A percentile compares a stretch with the other conserved stretches of the same genome.
Evolutionary conservation across 495 filamentous ascomycete genomes (phyloP).

Genomic region (Pyronema domesticum): DNA sequence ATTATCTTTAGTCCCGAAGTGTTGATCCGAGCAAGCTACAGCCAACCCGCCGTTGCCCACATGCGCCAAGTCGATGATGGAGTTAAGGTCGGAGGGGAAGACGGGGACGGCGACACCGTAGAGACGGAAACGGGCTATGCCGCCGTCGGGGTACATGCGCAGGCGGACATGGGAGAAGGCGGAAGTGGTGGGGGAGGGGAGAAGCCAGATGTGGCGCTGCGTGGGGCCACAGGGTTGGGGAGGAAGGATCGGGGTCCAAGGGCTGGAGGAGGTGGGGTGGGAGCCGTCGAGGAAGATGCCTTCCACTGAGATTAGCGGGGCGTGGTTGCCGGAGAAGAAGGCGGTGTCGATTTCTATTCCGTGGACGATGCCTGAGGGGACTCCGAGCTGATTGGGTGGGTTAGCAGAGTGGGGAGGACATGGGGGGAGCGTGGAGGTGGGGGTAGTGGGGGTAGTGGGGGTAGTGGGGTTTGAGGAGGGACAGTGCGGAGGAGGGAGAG

Average conservation of each 20-base stretch:
- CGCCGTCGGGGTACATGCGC: slow-evolving; percentile 85
- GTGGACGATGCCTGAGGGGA: slow-evolving; percentile 52
- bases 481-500: no score
- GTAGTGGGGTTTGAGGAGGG: no score
- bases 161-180: slow-evolving; percentile 72
- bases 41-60: slow-evolving; percentile 67
- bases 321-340: slow-evolving; percentile 77
- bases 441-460: no score
- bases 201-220: slow-evolving; percentile 60
- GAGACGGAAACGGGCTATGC: slow-evolving; percentile 72
- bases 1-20: slow-evolving; percentile 72
- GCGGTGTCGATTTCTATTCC: slow-evolving; percentile 78
- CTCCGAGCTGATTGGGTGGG: slow-evolving; percentile 39
- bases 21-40: slow-evolving; percentile 61
- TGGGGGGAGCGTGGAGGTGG: no score
- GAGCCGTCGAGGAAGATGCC: slow-evolving; percentile 28
- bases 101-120: slow-evolving; percentile 64
- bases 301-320: slow-evolving; percentile 65
- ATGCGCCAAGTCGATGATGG: slow-evolving; percentile 64
- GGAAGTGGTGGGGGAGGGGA: slow-evolving; percentile 39
- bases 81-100: slow-evolving; percentile 41
- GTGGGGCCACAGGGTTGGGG: slow-evolving; percentile 55
- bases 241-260: slow-evolving; percentile 59
- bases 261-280: slow-evolving; percentile 9
- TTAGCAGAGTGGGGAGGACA: not conserved